These are phyloP conservation scores for Colletotrichum sp. DNA, from an alignment of 2,329 filamentous ascomycete genomes.

Conservation along the genomic window DNA sequence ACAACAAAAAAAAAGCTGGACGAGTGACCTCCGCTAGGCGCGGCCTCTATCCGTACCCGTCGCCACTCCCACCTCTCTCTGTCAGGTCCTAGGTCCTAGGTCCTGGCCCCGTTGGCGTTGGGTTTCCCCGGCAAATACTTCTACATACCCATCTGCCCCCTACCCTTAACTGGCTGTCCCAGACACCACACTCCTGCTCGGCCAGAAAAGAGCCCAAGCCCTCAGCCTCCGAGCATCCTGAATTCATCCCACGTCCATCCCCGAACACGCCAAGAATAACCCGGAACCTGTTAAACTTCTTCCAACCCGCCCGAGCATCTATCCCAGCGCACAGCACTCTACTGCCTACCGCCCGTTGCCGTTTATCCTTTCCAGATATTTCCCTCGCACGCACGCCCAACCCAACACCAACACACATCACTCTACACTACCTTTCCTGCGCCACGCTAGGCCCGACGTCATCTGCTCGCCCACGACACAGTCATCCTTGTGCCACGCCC, in stretches of 20 bases:
- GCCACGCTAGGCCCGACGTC: constrained; percentile 22
- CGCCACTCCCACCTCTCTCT: constrained; percentile 14
- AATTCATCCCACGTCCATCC: constrained; percentile 17
- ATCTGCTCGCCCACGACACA: constrained; percentile 13
- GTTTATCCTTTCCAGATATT: neutral
- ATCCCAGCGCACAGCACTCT: constrained; percentile 11
- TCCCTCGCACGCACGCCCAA: neutral
- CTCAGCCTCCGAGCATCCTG: constrained; percentile 17
- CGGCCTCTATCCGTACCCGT: constrained; percentile 6
- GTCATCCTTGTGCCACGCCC: constrained; percentile 7
- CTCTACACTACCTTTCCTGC: constrained; percentile 14
- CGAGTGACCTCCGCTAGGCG: constrained; percentile 14
- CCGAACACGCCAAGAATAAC: constrained; percentile 17
- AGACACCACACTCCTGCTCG: neutral
- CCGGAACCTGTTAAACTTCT: constrained; percentile 19
- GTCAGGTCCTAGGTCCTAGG: constrained; percentile 13
- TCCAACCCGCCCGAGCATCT: constrained; percentile 9
- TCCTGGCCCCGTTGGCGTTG: neutral
- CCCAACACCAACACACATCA: neutral
- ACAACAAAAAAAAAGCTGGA: neutral
- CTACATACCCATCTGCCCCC: constrained; percentile 1
- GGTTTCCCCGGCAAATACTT: constrained; percentile 9
- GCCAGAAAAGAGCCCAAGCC: constrained; percentile 9
- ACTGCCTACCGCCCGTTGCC: neutral
- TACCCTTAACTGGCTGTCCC: neutral